Percentiles rank a stretch among this genome's conserved stretches.
phyloP scores from a whole-genome alignment of 1,284 basidiomycete species.

The Apiotrichum domesticum region DNA sequence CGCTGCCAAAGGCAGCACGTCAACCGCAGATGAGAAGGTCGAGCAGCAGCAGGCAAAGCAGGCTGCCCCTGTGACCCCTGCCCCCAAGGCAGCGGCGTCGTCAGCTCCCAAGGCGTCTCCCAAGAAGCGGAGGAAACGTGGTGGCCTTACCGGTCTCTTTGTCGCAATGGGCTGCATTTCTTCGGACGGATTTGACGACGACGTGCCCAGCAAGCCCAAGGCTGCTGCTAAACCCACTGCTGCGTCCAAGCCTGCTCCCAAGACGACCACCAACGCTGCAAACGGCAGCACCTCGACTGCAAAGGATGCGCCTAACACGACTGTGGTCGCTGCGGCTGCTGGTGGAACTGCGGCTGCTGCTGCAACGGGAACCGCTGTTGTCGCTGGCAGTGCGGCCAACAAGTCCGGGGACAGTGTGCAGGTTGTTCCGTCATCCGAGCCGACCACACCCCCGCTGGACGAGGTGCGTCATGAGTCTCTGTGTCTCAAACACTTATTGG shows the following conservation, averaged over 20 bases:
- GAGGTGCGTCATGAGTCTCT: slow-evolving; percentile 27
- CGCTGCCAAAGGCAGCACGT: not conserved
- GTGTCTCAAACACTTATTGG: not conserved
- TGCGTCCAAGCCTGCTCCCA: slow-evolving; percentile 4
- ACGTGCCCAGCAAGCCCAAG: slow-evolving; percentile 13
- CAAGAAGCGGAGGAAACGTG: slow-evolving; percentile 40
- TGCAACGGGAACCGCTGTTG: not conserved
- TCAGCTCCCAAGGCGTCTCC: not conserved
- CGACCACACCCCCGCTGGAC: slow-evolving; percentile 33
- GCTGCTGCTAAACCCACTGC: not conserved
- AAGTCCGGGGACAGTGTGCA: not conserved
- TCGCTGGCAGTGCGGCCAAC: not conserved
- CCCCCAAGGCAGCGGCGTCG: not conserved
- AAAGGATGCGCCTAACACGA: not conserved
- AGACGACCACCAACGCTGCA: not conserved
- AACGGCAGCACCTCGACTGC: not conserved
- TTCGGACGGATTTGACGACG: slow-evolving; percentile 40
- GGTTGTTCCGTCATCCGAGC: slow-evolving; percentile 30
- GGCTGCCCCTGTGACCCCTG: not conserved
- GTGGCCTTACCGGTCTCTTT: slow-evolving; percentile 35
- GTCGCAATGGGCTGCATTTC: slow-evolving; percentile 39
- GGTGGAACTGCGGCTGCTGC: not conserved
- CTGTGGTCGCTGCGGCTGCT: not conserved
- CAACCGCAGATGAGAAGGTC: not conserved
- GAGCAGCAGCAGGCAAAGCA: not conserved